A percentile compares a stretch with the other conserved stretches of the same genome.
Conservation (phyloP, 73 alveolate species). For the Stentor coeruleus region DNA sequence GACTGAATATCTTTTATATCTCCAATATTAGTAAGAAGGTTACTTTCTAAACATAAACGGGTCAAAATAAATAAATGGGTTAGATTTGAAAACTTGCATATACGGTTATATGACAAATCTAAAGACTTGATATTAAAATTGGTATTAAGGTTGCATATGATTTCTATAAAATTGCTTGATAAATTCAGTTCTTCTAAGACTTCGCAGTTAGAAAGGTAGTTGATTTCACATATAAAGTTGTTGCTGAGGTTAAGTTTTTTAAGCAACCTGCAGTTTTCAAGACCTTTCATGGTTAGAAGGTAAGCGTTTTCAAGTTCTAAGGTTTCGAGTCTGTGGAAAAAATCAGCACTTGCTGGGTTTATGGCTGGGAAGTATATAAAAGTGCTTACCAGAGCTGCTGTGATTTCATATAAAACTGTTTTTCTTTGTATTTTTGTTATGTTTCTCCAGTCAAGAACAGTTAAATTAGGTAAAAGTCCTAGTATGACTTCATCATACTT, state of each 20-base stretch:
- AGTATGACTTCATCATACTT: not conserved
- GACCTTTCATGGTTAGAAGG: not conserved
- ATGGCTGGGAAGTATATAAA: not conserved
- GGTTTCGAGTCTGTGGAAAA: not conserved
- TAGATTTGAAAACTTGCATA: slow-evolving; percentile 65
- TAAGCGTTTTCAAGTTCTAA: too few species aligned
- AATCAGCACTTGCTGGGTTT: not conserved
- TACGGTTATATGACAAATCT: slow-evolving; percentile 75
- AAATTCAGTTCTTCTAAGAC: not conserved
- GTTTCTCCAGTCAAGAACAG: slow-evolving; percentile 1
- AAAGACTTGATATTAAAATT: not conserved
- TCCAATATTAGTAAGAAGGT: slow-evolving; percentile 75
- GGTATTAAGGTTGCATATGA: not conserved
- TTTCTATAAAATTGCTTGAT: too few species aligned
- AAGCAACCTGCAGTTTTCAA: not conserved
- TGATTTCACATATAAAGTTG: too few species aligned
- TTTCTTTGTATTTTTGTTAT: slow-evolving; percentile 39
- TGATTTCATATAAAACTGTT: slow-evolving; percentile 44
- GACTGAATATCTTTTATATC: slow-evolving; percentile 40
- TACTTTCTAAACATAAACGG: slow-evolving; percentile 75
- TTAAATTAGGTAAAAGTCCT: not conserved
- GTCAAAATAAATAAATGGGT: slow-evolving; percentile 73
- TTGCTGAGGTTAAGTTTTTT: not conserved
- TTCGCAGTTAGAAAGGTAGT: not conserved
- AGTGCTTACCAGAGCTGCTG: too few species aligned